Evolutionary conservation across 352 stramenopile species (phyloP).

Genomic region (Proteromonas lacertae): DNA sequence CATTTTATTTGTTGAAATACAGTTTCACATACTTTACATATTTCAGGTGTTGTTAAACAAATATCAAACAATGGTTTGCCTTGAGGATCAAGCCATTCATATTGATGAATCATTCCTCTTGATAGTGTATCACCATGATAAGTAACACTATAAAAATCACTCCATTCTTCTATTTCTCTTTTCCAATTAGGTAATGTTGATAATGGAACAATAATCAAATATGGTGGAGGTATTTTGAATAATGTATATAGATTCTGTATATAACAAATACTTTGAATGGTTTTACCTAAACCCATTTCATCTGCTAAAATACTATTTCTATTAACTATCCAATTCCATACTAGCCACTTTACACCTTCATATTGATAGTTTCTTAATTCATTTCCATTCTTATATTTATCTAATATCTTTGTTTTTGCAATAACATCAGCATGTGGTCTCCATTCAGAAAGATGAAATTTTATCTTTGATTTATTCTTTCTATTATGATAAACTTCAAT

Average conservation of each 20-base stretch:
- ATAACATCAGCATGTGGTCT: no score
- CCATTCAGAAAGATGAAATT: no score
- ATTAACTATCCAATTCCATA: slow-evolving; percentile 3
- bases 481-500: no score
- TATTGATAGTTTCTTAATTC: no score
- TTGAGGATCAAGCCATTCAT: slow-evolving; percentile 58
- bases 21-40: background rate
- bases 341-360: slow-evolving; percentile 2
- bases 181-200: slow-evolving; percentile 94
- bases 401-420: no score
- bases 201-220: slow-evolving; percentile 85
- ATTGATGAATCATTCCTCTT: slow-evolving; percentile 49
- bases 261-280: slow-evolving; percentile 12
- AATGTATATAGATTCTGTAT: slow-evolving; percentile 35
- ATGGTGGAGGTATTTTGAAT: slow-evolving; percentile 67
- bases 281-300: slow-evolving; percentile 66
- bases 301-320: slow-evolving; percentile 16
- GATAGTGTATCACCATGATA: slow-evolving; percentile 82
- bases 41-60: background rate
- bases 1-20: no score
- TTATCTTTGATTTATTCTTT: no score
- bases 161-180: slow-evolving; percentile 86
- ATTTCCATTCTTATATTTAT: no score
- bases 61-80: background rate
- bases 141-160: slow-evolving; percentile 77